Percentiles rank a stretch among this genome's conserved stretches.
Conservation (phyloP, 1,139 yeast species). For the Wickerhamiella pararugosa region DNA sequence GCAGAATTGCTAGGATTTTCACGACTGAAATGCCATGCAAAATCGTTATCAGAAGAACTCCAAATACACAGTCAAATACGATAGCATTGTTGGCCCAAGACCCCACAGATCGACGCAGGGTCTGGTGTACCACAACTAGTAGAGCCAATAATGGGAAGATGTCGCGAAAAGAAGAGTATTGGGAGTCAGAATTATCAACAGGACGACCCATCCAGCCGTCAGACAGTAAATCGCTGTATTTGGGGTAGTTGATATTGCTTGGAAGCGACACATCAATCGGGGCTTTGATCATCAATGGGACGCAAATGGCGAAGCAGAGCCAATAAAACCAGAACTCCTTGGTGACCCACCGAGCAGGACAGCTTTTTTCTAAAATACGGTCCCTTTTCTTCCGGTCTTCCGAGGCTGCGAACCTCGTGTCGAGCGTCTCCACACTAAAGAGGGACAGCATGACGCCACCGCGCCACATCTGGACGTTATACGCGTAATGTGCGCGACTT, state of each 20-base stretch:
- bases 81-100: slow-evolving; percentile 24
- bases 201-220: slow-evolving; percentile 56
- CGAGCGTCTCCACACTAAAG: slow-evolving; percentile 64
- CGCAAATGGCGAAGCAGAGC: slow-evolving; percentile 45
- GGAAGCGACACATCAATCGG: slow-evolving; percentile 68
- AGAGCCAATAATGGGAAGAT: slow-evolving; percentile 49
- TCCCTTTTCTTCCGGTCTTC: slow-evolving; percentile 31
- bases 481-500: no score
- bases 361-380: slow-evolving; percentile 31
- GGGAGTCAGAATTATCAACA: slow-evolving; percentile 69
- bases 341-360: slow-evolving; percentile 56
- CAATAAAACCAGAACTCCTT: slow-evolving; percentile 57
- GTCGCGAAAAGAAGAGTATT: slow-evolving; percentile 75
- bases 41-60: slow-evolving; percentile 49
- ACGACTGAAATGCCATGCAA: slow-evolving; percentile 68
- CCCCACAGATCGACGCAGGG: slow-evolving; percentile 29
- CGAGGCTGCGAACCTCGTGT: slow-evolving; percentile 51
- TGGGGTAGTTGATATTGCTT: slow-evolving; percentile 58
- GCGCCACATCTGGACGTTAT: no score
- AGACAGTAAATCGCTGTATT: slow-evolving; percentile 48
- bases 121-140: slow-evolving; percentile 40
- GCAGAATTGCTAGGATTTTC: slow-evolving; percentile 44
- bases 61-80: slow-evolving; percentile 57
- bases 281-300: slow-evolving; percentile 70
- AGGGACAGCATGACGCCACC: slow-evolving; percentile 10